Percentiles rank a stretch among this genome's conserved stretches.
Evolutionary conservation across 2,329 filamentous ascomycete genomes (phyloP).

Genomic region (Xylariaceae sp.): DNA sequence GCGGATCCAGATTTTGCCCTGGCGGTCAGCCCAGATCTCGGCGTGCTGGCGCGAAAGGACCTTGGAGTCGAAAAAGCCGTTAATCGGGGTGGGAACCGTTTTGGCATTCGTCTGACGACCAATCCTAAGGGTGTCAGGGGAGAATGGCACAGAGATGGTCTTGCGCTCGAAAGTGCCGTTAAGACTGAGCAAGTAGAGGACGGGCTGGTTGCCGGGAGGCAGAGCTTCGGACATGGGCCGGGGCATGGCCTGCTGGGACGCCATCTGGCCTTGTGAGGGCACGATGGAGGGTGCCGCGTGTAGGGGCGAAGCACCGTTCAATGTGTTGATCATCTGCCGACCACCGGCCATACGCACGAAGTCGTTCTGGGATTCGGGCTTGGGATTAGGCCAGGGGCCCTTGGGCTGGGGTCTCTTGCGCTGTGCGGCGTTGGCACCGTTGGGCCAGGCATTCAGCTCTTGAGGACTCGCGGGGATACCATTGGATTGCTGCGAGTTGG

Average conservation of each 20-base stretch:
- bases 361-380: slow-evolving; percentile 47
- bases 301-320: slow-evolving; percentile 42
- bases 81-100: slow-evolving; percentile 83
- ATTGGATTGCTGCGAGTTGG: slow-evolving; percentile 48
- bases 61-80: slow-evolving; percentile 98
- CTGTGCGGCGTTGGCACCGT: slow-evolving; percentile 37
- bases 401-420: slow-evolving; percentile 54
- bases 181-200: slow-evolving; percentile 82
- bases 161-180: slow-evolving; percentile 98
- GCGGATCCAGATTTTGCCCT: slow-evolving; percentile 91
- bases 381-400: slow-evolving; percentile 48
- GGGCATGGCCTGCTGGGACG: slow-evolving; percentile 46
- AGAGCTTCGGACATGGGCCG: slow-evolving; percentile 66
- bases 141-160: slow-evolving; percentile 89
- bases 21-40: slow-evolving; percentile 81
- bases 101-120: slow-evolving; percentile 97
- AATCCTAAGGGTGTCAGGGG: slow-evolving; percentile 90
- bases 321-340: slow-evolving; percentile 40
- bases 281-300: slow-evolving; percentile 39
- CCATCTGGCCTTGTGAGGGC: slow-evolving; percentile 38
- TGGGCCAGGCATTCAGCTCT: slow-evolving; percentile 52
- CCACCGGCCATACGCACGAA: slow-evolving; percentile 41
- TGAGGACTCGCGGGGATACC: slow-evolving; percentile 43
- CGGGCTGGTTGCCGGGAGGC: slow-evolving; percentile 66
- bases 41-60: slow-evolving; percentile 94